Conservation (phyloP, 129 eudicot genomes). For the Oenanthe sinensis region DNA sequence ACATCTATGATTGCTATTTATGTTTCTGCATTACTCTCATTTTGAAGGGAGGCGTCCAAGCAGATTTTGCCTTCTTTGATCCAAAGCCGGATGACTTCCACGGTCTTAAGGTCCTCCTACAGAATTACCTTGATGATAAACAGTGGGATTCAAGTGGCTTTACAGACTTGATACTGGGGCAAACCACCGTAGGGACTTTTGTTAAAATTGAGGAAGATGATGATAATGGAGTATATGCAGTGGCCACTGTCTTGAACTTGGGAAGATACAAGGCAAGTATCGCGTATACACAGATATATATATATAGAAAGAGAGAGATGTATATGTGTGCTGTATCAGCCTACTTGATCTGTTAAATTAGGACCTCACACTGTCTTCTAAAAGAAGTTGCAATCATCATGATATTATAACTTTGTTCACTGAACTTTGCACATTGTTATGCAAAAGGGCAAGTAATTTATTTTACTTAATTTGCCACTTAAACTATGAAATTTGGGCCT, state of each 20-base stretch:
- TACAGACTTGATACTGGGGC: conserved; percentile 71
- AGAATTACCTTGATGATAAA: conserved; percentile 62
- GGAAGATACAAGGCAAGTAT: conserved; percentile 60
- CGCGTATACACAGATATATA: neutral
- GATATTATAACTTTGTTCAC: neutral
- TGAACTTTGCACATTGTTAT: neutral
- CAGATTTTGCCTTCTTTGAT: conserved; percentile 97
- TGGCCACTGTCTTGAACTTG: conserved; percentile 70
- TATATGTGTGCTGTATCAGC: neutral
- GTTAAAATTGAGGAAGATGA: conserved; percentile 72
- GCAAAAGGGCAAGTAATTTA: neutral
- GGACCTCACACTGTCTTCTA: neutral
- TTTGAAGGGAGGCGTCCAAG: conserved; percentile 81
- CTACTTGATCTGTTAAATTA: neutral
- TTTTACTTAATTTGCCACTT: neutral
- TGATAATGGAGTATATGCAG: conserved; percentile 54
- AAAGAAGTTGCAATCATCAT: neutral
- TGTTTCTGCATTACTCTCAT: conserved; percentile 1
- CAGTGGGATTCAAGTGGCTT: conserved; percentile 81
- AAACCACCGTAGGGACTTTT: conserved; percentile 78
- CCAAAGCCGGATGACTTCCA: conserved; percentile 86
- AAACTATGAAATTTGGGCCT: neutral
- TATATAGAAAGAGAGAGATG: neutral
- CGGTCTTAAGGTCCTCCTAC: conserved; percentile 70
- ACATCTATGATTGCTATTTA: neutral